Base-by-base conservation (phyloP, 2,329 filamentous ascomycete species). In the Cladosporium sp. region DNA sequence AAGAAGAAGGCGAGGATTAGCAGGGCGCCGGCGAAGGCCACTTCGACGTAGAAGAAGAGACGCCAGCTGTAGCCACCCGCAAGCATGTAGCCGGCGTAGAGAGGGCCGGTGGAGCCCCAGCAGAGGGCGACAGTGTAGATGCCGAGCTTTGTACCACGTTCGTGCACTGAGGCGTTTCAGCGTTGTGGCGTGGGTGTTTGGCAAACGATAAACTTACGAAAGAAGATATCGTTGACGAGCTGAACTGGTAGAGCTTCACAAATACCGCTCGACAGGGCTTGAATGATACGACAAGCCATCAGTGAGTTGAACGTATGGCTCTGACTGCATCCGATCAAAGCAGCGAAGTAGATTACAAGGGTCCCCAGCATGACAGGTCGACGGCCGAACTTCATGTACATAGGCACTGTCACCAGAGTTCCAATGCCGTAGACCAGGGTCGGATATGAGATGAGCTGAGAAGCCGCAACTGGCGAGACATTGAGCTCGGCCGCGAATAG, bases 71-170 rank as follows among this genome's bases (percentile, higher is more conserved):
- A 76, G 9, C 77, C 77, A 1, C 58, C 61, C 6, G 75, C 73
- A 6, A 83, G 74, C 79, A 83, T 83, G 63, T 82, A 83, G 10
- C 80, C 79, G 1, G 80, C 78, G 45, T 79, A 81, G 1, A 83
- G 68, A 0, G 80, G 78, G 1, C 79, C 78, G 0, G 77, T 77
- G 0, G 77, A 69, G 4, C 79, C 79, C 9, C 81, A 71, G 58
- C 79, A 82, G 40, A 83, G 73, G 46, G 74, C 76, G 19, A 81
- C 74, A 16, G 81, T 83, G 60, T 83, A 84, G 61, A 79, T 82
- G 0, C 80, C 81, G 11, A 84, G 72, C 35, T 77, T 73, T 53
- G 70, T 71, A 22, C 72, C 73, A 14, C 73, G 69, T 56, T 76
- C 73, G 57, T 76, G 73, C 19, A 63, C 49, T 52, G 42, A 11